These are phyloP conservation scores for Plasmodium chabaudi DNA, from an alignment of 169 alveolate genomes.

Conservation along the genomic window DNA sequence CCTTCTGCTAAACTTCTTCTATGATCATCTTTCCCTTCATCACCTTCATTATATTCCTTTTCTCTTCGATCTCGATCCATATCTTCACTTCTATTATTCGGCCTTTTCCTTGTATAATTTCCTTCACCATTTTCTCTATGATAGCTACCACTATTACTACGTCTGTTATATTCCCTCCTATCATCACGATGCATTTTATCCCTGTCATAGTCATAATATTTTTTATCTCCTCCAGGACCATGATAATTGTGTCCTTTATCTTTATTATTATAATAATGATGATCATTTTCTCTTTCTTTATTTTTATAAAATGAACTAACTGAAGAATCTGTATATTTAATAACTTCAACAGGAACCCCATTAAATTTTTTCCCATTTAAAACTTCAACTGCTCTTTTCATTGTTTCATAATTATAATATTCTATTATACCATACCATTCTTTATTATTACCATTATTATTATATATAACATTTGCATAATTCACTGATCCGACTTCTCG, in stretches of 20 bases:
- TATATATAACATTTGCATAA: conserved; percentile 85
- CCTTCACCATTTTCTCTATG: conserved; percentile 4
- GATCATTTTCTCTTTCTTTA: conserved; percentile 11
- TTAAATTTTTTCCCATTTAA: conserved; percentile 82
- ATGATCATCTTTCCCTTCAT: conserved; percentile 1
- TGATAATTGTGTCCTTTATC: not conserved
- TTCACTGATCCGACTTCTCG: conserved; percentile 90
- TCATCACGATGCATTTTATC: not conserved
- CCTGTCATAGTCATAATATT: conserved; percentile 4
- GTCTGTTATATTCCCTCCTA: not conserved
- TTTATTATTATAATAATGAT: not conserved
- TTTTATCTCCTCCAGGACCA: not conserved
- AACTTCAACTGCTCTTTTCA: conserved; percentile 84
- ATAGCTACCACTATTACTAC: not conserved
- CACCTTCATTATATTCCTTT: not conserved
- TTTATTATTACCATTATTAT: conserved; percentile 77
- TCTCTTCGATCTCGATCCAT: not conserved
- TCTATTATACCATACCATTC: conserved; percentile 85
- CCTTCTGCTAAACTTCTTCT: conserved; percentile 1
- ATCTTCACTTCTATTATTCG: not conserved
- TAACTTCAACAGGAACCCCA: conserved; percentile 75
- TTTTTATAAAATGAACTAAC: not conserved
- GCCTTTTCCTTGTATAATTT: not conserved
- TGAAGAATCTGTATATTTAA: conserved; percentile 39
- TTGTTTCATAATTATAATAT: conserved; percentile 81